Conservation (phyloP, 768 basidiomycete species). For the Gelatoporia subvermispora region DNA sequence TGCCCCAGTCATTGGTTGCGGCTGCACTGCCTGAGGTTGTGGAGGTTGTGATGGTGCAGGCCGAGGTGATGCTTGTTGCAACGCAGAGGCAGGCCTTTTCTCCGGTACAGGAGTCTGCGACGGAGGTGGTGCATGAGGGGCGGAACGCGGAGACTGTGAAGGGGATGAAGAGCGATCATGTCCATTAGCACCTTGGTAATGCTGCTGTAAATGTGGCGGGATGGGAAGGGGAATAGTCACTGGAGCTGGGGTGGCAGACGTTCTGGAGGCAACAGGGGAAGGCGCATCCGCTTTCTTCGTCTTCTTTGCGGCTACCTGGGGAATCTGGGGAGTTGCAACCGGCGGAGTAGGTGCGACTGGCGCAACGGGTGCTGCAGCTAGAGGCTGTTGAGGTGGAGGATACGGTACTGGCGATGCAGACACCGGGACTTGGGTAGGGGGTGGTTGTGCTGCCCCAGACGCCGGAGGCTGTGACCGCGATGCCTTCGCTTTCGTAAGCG, state of each 20-base stretch:
- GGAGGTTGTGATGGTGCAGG: slow-evolving; percentile 15
- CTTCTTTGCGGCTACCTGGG: slow-evolving; percentile 7
- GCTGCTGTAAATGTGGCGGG: slow-evolving; percentile 19
- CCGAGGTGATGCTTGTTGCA: background rate
- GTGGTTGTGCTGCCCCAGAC: background rate
- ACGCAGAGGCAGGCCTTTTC: background rate
- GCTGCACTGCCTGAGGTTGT: slow-evolving; percentile 9
- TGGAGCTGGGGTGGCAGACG: slow-evolving; percentile 16
- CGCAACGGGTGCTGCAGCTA: background rate
- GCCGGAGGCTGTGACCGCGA: background rate
- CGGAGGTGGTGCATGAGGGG: slow-evolving; percentile 6
- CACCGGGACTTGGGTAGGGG: background rate
- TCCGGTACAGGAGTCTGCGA: background rate
- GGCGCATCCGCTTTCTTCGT: slow-evolving; percentile 3
- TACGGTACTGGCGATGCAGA: slow-evolving; percentile 2
- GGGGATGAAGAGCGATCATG: slow-evolving; percentile 11
- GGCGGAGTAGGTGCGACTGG: slow-evolving; percentile 1
- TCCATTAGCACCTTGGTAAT: slow-evolving; percentile 8
- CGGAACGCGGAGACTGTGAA: slow-evolving; percentile 11
- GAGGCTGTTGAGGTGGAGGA: background rate
- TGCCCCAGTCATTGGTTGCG: slow-evolving; percentile 9
- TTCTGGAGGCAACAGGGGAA: slow-evolving; percentile 10
- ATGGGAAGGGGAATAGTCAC: slow-evolving; percentile 16
- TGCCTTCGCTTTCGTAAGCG: slow-evolving; percentile 5
- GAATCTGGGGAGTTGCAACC: background rate